Evolutionary conservation across 805 yeast species (phyloP).

Genomic region (Priceomyces haplophilus): DNA sequence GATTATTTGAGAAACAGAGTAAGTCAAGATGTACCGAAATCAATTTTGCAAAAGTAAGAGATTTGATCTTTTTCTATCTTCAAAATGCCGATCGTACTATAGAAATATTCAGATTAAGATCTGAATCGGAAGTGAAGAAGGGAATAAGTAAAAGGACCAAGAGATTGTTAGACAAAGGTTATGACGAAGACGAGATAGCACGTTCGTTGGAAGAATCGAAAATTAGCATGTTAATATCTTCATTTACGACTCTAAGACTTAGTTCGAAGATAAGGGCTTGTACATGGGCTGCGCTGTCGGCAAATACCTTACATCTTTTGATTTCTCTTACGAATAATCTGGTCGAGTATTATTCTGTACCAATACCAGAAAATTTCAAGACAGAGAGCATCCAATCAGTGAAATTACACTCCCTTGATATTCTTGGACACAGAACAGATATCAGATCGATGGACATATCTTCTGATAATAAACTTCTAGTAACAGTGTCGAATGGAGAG

Average conservation of each 20-base stretch:
- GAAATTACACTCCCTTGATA: constrained; percentile 59
- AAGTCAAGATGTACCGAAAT: constrained; percentile 66
- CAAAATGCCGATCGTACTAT: constrained; percentile 79
- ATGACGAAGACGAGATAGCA: constrained; percentile 52
- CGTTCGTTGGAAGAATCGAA: constrained; percentile 40
- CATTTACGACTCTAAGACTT: constrained; percentile 67
- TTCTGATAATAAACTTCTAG: constrained; percentile 73
- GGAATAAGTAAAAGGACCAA: constrained; percentile 75
- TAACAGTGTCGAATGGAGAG: constrained; percentile 87
- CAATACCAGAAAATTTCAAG: constrained; percentile 53
- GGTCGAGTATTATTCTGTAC: constrained; percentile 62
- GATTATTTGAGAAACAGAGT: constrained; percentile 71
- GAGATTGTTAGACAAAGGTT: constrained; percentile 72
- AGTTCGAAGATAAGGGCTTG: constrained; percentile 60
- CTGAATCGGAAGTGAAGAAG: constrained; percentile 72
- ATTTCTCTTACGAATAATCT: constrained; percentile 70
- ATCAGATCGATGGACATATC: constrained; percentile 80
- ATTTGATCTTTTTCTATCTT: constrained; percentile 53
- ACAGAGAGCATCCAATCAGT: constrained; percentile 46
- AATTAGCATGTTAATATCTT: constrained; percentile 60
- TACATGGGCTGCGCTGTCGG: constrained; percentile 55
- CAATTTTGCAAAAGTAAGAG: constrained; percentile 39
- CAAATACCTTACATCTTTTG: constrained; percentile 55
- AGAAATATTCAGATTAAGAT: constrained; percentile 76
- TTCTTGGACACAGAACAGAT: constrained; percentile 87